Percentiles rank a stretch among this genome's conserved stretches.
Conservation (phyloP, 345 rosid species). For the Toxicodendron radicans region DNA sequence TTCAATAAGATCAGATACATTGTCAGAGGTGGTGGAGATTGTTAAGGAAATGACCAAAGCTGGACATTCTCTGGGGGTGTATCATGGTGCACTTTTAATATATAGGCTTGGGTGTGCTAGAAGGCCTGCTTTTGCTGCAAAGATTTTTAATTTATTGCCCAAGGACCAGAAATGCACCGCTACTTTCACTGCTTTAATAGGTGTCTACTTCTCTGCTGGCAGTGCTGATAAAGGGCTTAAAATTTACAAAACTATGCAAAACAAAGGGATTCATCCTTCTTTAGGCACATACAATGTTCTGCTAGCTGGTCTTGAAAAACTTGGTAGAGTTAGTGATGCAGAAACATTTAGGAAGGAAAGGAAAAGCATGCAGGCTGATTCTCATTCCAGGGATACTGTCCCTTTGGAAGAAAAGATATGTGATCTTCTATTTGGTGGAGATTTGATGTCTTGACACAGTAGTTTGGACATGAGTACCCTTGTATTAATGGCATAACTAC, state of each 20-base stretch:
- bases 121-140: constrained; percentile 65
- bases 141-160: constrained; percentile 60
- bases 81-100: constrained; percentile 61
- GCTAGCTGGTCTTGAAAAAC: constrained; percentile 65
- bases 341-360: constrained; percentile 59
- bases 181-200: constrained; percentile 66
- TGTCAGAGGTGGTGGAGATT: constrained; percentile 43
- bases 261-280: constrained; percentile 51
- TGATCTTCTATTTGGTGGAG: constrained; percentile 61
- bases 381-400: constrained; percentile 31
- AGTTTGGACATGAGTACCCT: constrained; percentile 4
- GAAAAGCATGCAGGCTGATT: constrained; percentile 39
- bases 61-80: constrained; percentile 58
- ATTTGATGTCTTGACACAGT: constrained; percentile 21
- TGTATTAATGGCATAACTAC: not conserved
- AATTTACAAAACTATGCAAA: constrained; percentile 56
- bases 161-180: constrained; percentile 59
- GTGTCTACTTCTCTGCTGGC: constrained; percentile 71
- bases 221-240: constrained; percentile 68
- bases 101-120: constrained; percentile 70
- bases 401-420: constrained; percentile 57
- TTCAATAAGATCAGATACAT: constrained; percentile 46
- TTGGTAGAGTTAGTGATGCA: constrained; percentile 46
- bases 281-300: constrained; percentile 68
- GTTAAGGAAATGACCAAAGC: constrained; percentile 52